Base-by-base conservation (phyloP, 495 filamentous ascomycete genomes). In the Umbilicaria muhlenbergii region DNA sequence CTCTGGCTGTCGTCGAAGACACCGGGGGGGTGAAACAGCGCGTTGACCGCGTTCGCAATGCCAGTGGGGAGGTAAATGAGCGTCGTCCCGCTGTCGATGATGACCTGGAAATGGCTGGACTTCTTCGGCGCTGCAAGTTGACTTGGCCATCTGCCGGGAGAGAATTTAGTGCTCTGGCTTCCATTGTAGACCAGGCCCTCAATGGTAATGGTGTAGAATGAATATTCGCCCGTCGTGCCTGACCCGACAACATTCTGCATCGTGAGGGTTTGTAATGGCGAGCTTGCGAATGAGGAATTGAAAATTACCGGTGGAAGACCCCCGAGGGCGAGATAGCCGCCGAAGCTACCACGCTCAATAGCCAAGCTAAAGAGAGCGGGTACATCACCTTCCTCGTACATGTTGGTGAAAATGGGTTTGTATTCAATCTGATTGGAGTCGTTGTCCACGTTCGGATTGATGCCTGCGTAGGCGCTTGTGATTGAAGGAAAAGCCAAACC, bases 401-500 rank as follows among this genome's bases (percentile, higher is more conserved):
- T 76, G 39, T 48, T 71, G 12, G 61, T 70, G 44, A 83, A 68
- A 28, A 82, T 51, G 0, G 77, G 74, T 35, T 61, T 67, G 58
- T 81, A 81, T 1, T 55, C 47, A 19, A 34, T 45, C 36, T 49
- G 57, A 44, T 46, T 68, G 31, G 47, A 48, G 39, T 56, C 40
- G 19, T 53, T 39, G 43, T 62, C 51, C 28, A 39, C 33, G 14
- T 42, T 42, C 16, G 51, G 41, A 35, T 57, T 35, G 43, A 52
- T 18, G 47, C 62, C 43, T 41, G 51, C 48, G 51, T 61, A 64
- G 37, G 58, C 52, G 44, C 63, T 71, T n/a, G 69, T 72, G 13
- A 78, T 48, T 1, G 63, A 51, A 4, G 75, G 76, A 45, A 75
- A 83, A 0, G 66, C 74, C 17, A 84, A 63, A 2, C 80, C 78